Evolutionary conservation across 768 basidiomycete genomes (phyloP), one percentile per base, ranked within the genome.

Genomic region (Sutorius australiensis): DNA sequence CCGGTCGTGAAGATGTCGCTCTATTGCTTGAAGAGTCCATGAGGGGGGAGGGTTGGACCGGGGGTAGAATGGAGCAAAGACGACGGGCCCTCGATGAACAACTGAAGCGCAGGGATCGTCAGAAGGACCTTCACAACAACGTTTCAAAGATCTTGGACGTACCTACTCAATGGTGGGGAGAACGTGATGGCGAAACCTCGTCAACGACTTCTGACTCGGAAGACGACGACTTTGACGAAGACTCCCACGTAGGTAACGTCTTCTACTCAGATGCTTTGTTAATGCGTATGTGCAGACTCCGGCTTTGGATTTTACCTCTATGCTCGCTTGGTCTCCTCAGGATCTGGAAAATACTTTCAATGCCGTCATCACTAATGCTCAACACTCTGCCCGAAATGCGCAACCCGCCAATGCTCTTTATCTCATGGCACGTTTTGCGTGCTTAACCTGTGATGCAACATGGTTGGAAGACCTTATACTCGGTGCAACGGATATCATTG

Each of bases 391-490:
- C 43, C 80, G 81, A 46, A 86, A 93, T 69, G 72, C 87, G 3
- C 83, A 93, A 32, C 95, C 97, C 14, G 97, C 95, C 28, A 98
- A 95, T 65, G 83, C 83, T 11, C 73, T 99, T 45, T 97, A 94
- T 70, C 81, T 97, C 73, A 79, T 94, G 47, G 86, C 92, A 12
- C 83, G 94, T 41, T 99, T 95, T 71, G 97, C 97, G n/a, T 87
- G 85, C 58, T 72, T 92, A 28, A 85, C 82, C n/a, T 93, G 92
- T 64, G 92, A 94, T 66, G 84, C 89, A 58, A 84, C 83, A 1
- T 94, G 95, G 90, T 74, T 98, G 24, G 94, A 95, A 67, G 94
- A 97, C 66, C 76, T 99, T 27, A 81, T 98, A 49, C 82, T 95
- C 34, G 89, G 89, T 16, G 92, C 92, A 0, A 89, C 94, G 17